Base-by-base conservation (phyloP, 371 early-diverging fungal species). In the Mortierella sp. region DNA sequence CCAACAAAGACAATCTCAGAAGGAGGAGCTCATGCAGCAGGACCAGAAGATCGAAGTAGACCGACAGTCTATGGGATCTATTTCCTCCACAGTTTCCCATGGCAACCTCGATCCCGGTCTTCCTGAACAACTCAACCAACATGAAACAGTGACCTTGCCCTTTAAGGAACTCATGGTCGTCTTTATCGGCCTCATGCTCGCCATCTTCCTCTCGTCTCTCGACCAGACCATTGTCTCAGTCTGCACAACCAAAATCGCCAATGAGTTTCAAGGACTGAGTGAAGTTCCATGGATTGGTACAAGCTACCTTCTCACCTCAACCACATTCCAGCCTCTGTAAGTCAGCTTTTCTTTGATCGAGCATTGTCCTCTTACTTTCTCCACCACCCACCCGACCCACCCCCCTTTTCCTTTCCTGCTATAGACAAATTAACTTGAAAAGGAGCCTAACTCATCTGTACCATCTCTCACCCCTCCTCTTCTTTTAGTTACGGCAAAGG, bases 151-250 rank as follows among this genome's bases (percentile, higher is more conserved):
- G n/a, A 25, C 74, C 2, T 11, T 73, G 43, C 68, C 74, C 18
- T 73, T 73, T 37, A 76, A 76, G 26, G 21, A 76, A 58, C 64
- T 76, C 46, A 76, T 76, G 77, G 23, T 76, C 51, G 77, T 76
- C 69, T 65, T 74, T 46, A 47, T 69, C 25, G 69, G 85, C n/a
- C 72, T 89, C 19, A 61, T 81, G 29, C 67, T 91, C 52, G 85
- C 88, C 21, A 83, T 91, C 58, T 89, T 92, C 58, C 81, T 92
- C 45, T 88, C 89, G 0, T 86, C 90, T 12, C 80, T 93, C 21
- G 93, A 93, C 69, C 89, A 89, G 64, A 93, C 91, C 26, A 91
- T 93, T 62, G 86, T 92, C n/a, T 82, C 91, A 0, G 89, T 90
- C 56, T 84, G 86, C n/a, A 80, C 83, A 18, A 74, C 79, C 28